Percentiles rank a stretch among this genome's conserved stretches.
Conservation (phyloP, 495 filamentous ascomycete species). For the Penicillium parvum region DNA sequence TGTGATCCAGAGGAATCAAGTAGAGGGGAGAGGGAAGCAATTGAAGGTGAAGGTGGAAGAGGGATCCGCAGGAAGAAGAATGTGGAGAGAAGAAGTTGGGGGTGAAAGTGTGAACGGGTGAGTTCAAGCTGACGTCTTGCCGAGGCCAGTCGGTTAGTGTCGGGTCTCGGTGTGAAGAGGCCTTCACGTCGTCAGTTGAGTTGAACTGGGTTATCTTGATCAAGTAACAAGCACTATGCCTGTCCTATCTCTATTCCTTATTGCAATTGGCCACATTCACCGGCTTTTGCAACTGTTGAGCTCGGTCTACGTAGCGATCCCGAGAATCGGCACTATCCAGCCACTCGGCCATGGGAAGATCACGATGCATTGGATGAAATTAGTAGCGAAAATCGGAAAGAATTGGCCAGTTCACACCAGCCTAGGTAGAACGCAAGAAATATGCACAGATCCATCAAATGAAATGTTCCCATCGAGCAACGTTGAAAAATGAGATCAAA, state of each 20-base stretch:
- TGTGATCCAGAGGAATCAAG: constrained; percentile 8
- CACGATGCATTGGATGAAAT: too few relatives aligned
- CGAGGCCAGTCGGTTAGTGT: constrained; percentile 30
- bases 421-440: too few relatives aligned
- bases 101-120: constrained; percentile 4
- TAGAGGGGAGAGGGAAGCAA: constrained; percentile 4
- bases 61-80: constrained; percentile 6
- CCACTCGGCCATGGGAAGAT: too few relatives aligned
- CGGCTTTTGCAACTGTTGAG: background rate
- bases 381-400: too few relatives aligned
- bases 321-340: constrained; percentile 6
- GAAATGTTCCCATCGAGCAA: too few relatives aligned
- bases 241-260: background rate
- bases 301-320: background rate
- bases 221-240: too few relatives aligned
- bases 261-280: background rate
- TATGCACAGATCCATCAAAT: too few relatives aligned
- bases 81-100: constrained; percentile 11
- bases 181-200: background rate
- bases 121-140: constrained; percentile 24
- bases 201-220: too few relatives aligned
- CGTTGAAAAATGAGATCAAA: background rate
- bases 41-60: constrained; percentile 3
- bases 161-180: constrained; percentile 10
- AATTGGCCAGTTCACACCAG: too few relatives aligned